phyloP scores from a whole-genome alignment of 2,329 filamentous ascomycete species.

The Aspergillus carbonarius region DNA sequence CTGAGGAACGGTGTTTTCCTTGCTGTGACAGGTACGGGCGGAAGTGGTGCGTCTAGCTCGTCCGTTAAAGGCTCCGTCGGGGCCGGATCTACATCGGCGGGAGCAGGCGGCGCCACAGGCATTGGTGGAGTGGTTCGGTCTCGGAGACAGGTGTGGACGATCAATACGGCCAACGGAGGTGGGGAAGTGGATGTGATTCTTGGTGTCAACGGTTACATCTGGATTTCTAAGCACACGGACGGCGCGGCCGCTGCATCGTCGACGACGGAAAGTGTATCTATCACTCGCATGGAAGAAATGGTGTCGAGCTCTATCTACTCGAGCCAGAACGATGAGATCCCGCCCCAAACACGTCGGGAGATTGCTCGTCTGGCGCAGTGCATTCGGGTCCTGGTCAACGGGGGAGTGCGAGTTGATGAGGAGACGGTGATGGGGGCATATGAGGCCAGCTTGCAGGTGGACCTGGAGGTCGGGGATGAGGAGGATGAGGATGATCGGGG shows the following conservation, averaged over 20 bases:
- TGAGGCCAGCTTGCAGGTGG: conserved; percentile 72
- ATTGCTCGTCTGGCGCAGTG: conserved; percentile 82
- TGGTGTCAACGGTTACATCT: conserved; percentile 96
- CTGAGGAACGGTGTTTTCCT: conserved; percentile 90
- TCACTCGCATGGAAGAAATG: conserved; percentile 85
- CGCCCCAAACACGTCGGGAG: conserved; percentile 74
- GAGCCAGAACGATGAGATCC: conserved; percentile 87
- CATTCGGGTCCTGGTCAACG: conserved; percentile 77
- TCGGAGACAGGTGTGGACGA: conserved; percentile 83
- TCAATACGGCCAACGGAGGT: conserved; percentile 50
- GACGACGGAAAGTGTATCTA: conserved; percentile 56
- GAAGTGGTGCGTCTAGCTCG: conserved; percentile 54
- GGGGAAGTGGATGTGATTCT: conserved; percentile 77
- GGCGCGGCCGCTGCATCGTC: conserved; percentile 43
- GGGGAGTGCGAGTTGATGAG: conserved; percentile 82
- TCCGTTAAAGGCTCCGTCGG: conserved; percentile 33
- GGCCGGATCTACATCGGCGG: conserved; percentile 52
- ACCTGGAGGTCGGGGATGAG: conserved; percentile 42
- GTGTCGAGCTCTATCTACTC: conserved; percentile 86
- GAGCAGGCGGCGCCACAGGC: conserved; percentile 63
- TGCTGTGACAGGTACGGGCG: conserved; percentile 75
- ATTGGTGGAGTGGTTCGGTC: conserved; percentile 75
- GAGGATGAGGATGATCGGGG: conserved; percentile 38
- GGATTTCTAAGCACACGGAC: conserved; percentile 82
- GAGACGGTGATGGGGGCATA: conserved; percentile 83